Evolutionary conservation across 2,329 filamentous ascomycete species (phyloP).

Genomic region (Myriosclerotinia scirpicola): DNA sequence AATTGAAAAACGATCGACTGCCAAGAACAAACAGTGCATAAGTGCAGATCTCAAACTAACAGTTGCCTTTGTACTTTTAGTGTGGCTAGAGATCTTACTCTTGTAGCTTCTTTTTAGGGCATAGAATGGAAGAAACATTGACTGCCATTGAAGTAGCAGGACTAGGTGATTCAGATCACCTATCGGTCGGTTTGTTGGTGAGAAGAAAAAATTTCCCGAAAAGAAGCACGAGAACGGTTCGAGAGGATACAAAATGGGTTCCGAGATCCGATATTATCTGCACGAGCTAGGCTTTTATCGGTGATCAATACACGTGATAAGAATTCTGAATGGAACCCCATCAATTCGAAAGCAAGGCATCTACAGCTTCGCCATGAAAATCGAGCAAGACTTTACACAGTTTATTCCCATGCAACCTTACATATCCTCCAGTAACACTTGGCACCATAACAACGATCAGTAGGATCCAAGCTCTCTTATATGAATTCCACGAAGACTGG

Average conservation of each 20-base stretch:
- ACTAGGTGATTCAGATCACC: neutral
- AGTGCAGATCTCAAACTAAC: conserved; percentile 1
- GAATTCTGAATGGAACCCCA: too few species aligned
- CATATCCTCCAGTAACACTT: too few species aligned
- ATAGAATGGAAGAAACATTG: neutral
- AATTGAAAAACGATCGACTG: neutral
- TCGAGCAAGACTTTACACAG: too few species aligned
- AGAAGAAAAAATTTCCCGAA: neutral
- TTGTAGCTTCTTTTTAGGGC: conserved; percentile 5
- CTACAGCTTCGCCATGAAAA: too few species aligned
- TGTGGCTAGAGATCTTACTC: neutral
- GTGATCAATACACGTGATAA: too few species aligned
- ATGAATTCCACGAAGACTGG: too few species aligned
- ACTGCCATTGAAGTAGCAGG: neutral
- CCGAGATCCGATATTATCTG: neutral
- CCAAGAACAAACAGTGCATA: neutral
- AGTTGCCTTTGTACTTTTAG: neutral
- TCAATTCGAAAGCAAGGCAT: too few species aligned
- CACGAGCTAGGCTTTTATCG: neutral
- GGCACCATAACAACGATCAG: too few species aligned
- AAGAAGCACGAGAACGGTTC: neutral
- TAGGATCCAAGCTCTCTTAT: too few species aligned
- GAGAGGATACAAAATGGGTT: neutral
- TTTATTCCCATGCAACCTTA: too few species aligned
- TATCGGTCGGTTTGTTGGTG: neutral